Evolutionary conservation across 768 basidiomycete genomes (phyloP), one percentile per base, ranked within the genome.

Genomic region (Cubamyces sp.): DNA sequence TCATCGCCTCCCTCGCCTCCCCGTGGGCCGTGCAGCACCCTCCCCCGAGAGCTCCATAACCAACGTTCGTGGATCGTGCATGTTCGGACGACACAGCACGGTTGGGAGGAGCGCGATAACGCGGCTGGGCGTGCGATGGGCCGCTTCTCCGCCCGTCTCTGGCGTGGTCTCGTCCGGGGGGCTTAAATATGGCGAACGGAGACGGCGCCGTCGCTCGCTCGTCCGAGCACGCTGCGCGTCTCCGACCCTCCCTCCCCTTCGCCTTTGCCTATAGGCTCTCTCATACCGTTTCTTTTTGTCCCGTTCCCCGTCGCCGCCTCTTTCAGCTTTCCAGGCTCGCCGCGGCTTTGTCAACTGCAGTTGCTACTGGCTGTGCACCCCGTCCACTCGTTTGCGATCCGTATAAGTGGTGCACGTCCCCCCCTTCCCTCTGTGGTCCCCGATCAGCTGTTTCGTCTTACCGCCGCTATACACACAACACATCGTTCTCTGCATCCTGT

Each of bases 221-320:
- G 62, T 58, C 61, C 48, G 56, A 54, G 52, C 62, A 63, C 63
- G 63, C 63, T 64, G 63, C 30, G 63, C 63, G 63, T 64, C 63
- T 58, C 57, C 48, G 57, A 55, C 57, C 55, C 34, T 51, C 34
- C 34, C 6, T 63, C 51, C 57, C 62, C 54, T 56, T 51, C 54
- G 56, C 62, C 34, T 56, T 51, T 59, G 56, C 62, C 34, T 43
- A 16, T 34, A 46, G 25, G 43, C 34, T 30, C 37, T 48, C 28
- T 11, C 34, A 9, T 34, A 5, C 34, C 34, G 34, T 34, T 34
- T 23, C 48, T 30, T 42, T 23, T 45, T 40, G 39, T 43, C 34
- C 34, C 51, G 28, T 30, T 46, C n/a, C 25, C 23, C n/a, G n/a
- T 37, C 46, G 37, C n/a, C 45, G 25, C 43, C 50, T 30, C 52